A percentile compares a stretch with the other conserved stretches of the same genome.
phyloP scores from a whole-genome alignment of 1,139 yeast genomes.

The Geotrichum aggregatum region DNA sequence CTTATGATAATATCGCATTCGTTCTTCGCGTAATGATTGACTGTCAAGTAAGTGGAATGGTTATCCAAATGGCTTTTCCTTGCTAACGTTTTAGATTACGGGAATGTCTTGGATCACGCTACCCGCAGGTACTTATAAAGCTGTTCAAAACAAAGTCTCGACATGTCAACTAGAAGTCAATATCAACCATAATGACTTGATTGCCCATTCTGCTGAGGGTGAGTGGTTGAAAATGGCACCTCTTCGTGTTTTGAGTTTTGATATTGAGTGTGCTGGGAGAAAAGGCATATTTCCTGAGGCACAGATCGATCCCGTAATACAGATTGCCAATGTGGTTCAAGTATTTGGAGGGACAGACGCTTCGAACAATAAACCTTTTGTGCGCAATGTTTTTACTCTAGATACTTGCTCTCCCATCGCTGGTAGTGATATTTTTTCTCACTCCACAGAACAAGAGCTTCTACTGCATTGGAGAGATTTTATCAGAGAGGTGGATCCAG shows the following conservation, averaged over 20 bases:
- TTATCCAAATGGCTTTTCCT: not conserved
- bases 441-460: conserved; percentile 75
- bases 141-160: conserved; percentile 51
- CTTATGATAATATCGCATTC: conserved; percentile 88
- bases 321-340: conserved; percentile 91
- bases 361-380: conserved; percentile 57
- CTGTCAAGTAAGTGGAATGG: conserved; percentile 47
- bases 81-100: conserved; percentile 39
- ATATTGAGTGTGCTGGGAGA: conserved; percentile 98
- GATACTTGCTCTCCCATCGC: conserved; percentile 88
- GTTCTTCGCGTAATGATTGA: conserved; percentile 86
- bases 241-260: conserved; percentile 85
- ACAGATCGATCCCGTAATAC: conserved; percentile 88
- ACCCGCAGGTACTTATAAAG: conserved; percentile 64
- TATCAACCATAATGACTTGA: conserved; percentile 61
- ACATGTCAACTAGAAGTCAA: conserved; percentile 81
- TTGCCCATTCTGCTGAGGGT: conserved; percentile 86
- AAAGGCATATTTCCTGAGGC: conserved; percentile 96
- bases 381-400: conserved; percentile 90
- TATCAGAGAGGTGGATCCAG: conserved; percentile 81
- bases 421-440: conserved; percentile 84
- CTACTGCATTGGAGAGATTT: conserved; percentile 81
- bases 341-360: conserved; percentile 62
- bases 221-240: conserved; percentile 95
- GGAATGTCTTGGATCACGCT: conserved; percentile 98